Evolutionary conservation across 768 basidiomycete species (phyloP).

Genomic region (Cyclocybe cylindracea): DNA sequence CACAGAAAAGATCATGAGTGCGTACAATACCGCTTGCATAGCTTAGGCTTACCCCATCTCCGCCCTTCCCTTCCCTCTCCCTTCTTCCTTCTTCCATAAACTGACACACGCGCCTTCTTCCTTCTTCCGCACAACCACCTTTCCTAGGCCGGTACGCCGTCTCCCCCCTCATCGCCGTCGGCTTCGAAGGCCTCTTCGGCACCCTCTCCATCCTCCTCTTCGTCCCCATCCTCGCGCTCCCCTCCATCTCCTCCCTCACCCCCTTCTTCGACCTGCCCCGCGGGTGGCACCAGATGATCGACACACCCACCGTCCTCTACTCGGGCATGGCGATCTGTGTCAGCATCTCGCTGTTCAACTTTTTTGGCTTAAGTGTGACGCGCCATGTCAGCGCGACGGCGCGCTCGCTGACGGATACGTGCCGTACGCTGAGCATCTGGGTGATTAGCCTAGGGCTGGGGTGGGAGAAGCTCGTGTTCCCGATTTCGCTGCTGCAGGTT

Average conservation of each 20-base stretch:
- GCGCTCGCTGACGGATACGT: constrained; percentile 90
- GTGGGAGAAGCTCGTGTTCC: constrained; percentile 86
- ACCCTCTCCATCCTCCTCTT: constrained; percentile 73
- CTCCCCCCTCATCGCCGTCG: constrained; percentile 89
- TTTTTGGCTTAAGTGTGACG: constrained; percentile 91
- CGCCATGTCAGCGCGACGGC: constrained; percentile 91
- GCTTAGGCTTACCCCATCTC: too few relatives aligned
- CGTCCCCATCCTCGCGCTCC: constrained; percentile 78
- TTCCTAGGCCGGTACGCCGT: constrained; percentile 68
- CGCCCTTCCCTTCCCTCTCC: constrained; percentile 7
- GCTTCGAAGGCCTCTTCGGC: constrained; percentile 93
- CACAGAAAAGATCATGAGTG: constrained; percentile 85
- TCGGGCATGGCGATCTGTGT: constrained; percentile 71
- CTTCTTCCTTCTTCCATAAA: constrained; percentile 4
- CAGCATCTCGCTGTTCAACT: constrained; percentile 84
- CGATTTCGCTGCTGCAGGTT: constrained; percentile 81
- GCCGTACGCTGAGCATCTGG: constrained; percentile 97
- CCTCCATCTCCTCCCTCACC: constrained; percentile 60
- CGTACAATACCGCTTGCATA: not conserved
- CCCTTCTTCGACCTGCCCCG: constrained; percentile 86
- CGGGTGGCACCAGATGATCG: constrained; percentile 87
- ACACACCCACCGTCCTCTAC: constrained; percentile 70
- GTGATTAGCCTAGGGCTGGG: constrained; percentile 84
- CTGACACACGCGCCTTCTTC: not conserved
- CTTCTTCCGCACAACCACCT: not conserved